These are phyloP conservation scores for Beauveria australis DNA, from an alignment of 2,329 filamentous ascomycete genomes.

Conservation along the genomic window DNA sequence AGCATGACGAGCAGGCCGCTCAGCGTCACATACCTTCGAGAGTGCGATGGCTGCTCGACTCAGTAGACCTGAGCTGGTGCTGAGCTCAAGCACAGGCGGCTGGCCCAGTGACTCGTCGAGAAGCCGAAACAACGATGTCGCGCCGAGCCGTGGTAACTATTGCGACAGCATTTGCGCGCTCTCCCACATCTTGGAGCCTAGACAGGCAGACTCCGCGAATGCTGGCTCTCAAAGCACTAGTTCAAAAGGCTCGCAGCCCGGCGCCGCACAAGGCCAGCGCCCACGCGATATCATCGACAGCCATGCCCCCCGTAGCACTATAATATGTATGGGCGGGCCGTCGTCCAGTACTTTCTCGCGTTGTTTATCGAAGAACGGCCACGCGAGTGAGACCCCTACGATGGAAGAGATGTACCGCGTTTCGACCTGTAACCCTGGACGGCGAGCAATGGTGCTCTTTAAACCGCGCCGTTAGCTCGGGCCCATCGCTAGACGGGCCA, in stretches of 20 bases:
- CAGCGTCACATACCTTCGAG: slow-evolving; percentile 61
- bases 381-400: slow-evolving; percentile 56
- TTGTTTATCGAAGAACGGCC: slow-evolving; percentile 59
- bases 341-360: slow-evolving; percentile 65
- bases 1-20: slow-evolving; percentile 83
- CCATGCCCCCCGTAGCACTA: slow-evolving; percentile 70
- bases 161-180: slow-evolving; percentile 80
- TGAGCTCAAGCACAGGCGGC: slow-evolving; percentile 61
- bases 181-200: slow-evolving; percentile 94
- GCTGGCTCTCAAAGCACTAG: slow-evolving; percentile 78
- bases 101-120: slow-evolving; percentile 29
- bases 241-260: slow-evolving; percentile 39
- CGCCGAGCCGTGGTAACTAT: slow-evolving; percentile 47
- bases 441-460: slow-evolving; percentile 25
- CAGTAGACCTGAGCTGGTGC: slow-evolving; percentile 84
- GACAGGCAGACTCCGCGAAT: slow-evolving; percentile 67
- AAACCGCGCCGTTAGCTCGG: slow-evolving; percentile 32
- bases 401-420: slow-evolving; percentile 62
- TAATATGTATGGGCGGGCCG: slow-evolving; percentile 70
- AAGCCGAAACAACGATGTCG: slow-evolving; percentile 35
- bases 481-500: slow-evolving; percentile 58
- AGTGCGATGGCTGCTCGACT: slow-evolving; percentile 75
- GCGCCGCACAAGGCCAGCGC: slow-evolving; percentile 40
- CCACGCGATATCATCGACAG: slow-evolving; percentile 49
- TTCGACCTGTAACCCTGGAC: slow-evolving; percentile 37